Evolutionary conservation across 2,329 filamentous ascomycete genomes (phyloP).

Genomic region (Stagonosporopsis rhizophila): DNA sequence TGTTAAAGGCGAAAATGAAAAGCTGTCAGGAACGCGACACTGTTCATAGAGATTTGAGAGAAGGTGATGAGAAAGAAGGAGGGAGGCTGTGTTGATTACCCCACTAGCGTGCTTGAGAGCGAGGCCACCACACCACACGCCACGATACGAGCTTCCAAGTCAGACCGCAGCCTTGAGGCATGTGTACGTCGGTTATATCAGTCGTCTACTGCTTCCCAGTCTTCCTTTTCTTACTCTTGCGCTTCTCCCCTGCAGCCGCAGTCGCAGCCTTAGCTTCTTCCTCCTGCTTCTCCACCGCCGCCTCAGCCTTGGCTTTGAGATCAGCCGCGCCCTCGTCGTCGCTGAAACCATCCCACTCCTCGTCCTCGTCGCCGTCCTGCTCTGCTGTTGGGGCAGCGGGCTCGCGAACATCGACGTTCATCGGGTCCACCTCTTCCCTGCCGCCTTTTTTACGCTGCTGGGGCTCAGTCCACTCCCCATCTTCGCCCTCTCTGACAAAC

Average conservation of each 20-base stretch:
- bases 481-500: constrained; percentile 68
- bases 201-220: constrained; percentile 2
- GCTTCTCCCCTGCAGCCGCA: constrained; percentile 5
- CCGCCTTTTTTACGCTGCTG: not conserved
- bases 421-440: not conserved
- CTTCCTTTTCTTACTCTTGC: constrained; percentile 35
- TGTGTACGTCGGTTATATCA: no score
- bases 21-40: not conserved
- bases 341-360: constrained; percentile 55
- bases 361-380: constrained; percentile 37
- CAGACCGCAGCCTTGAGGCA: no score
- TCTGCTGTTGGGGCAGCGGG: constrained; percentile 4
- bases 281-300: not conserved
- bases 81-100: not conserved
- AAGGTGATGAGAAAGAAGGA: not conserved
- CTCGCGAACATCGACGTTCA: not conserved
- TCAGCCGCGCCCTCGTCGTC: constrained; percentile 36
- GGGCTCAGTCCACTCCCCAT: not conserved
- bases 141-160: not conserved
- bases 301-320: constrained; percentile 8
- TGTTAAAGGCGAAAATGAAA: not conserved
- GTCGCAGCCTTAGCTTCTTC: not conserved
- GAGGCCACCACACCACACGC: not conserved
- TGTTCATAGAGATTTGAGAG: not conserved
- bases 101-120: no score